A percentile compares a stretch with the other conserved stretches of the same genome.
These are phyloP conservation scores for Trametes maxima DNA, from an alignment of 768 basidiomycete species.

Conservation along the genomic window DNA sequence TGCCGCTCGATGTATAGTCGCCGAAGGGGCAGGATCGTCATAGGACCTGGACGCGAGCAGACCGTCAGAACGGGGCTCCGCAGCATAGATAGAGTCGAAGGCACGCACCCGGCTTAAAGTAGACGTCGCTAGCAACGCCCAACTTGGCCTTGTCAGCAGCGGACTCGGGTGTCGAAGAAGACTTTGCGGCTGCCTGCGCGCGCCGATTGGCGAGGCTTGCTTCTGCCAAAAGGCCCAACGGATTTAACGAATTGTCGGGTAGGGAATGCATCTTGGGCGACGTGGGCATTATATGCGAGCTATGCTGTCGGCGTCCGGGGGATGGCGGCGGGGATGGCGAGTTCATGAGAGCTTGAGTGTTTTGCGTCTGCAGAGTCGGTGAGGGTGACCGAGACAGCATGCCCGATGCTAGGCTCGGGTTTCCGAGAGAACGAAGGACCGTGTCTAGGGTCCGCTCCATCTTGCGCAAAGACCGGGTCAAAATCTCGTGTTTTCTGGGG, in stretches of 20 bases:
- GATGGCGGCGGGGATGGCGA: constrained; percentile 34
- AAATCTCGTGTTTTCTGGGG: constrained; percentile 78
- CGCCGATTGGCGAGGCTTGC: constrained; percentile 79
- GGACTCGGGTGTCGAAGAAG: constrained; percentile 19
- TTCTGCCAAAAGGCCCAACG: constrained; percentile 90
- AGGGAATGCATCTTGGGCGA: constrained; percentile 90
- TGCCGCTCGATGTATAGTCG: constrained; percentile 86
- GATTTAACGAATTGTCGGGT: constrained; percentile 91
- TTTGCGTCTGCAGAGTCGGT: constrained; percentile 52
- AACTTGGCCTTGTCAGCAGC: constrained; percentile 41
- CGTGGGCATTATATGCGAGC: constrained; percentile 35
- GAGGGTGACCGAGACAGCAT: constrained; percentile 86
- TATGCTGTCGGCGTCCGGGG: constrained; percentile 43
- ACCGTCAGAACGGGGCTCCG: not conserved
- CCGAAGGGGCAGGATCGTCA: constrained; percentile 84
- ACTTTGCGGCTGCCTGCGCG: constrained; percentile 45
- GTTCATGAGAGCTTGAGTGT: constrained; percentile 58
- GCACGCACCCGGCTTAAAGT: constrained; percentile 84
- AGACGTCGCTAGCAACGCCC: constrained; percentile 83
- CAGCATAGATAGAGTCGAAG: constrained; percentile 1
- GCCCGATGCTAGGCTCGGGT: constrained; percentile 75
- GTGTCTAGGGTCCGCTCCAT: constrained; percentile 95
- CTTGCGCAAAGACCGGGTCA: constrained; percentile 80
- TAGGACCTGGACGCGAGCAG: constrained; percentile 57
- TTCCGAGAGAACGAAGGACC: constrained; percentile 85